Evolutionary conservation across 2,329 filamentous ascomycete genomes (phyloP).

Genomic region (Falciphora oryzae): DNA sequence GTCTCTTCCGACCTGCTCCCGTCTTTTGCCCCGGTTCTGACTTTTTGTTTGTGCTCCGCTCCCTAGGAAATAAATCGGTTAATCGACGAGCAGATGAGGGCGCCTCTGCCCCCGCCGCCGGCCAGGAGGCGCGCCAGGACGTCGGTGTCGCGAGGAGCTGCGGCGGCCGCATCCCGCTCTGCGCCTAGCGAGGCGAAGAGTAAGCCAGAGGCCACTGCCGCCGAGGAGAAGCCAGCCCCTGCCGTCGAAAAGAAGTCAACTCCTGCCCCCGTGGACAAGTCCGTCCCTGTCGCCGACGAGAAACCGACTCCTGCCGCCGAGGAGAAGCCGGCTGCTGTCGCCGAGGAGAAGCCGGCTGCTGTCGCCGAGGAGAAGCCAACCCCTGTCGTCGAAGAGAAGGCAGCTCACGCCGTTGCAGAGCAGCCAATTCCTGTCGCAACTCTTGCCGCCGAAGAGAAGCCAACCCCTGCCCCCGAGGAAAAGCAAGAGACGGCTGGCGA

Average conservation of each 20-base stretch:
- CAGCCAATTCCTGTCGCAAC: neutral
- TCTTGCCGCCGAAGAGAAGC: neutral
- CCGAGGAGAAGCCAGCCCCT: neutral
- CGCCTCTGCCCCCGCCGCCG: slow-evolving; percentile 25
- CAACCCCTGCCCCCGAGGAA: slow-evolving; percentile 10
- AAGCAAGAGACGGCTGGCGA: slow-evolving; percentile 11
- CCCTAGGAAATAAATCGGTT: slow-evolving; percentile 35
- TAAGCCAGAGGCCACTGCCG: neutral
- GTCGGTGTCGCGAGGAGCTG: neutral
- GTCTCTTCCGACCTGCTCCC: too few species aligned
- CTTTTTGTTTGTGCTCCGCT: neutral
- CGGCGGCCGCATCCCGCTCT: neutral
- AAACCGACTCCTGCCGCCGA: neutral
- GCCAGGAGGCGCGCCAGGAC: slow-evolving; percentile 17
- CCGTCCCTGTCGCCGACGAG: neutral
- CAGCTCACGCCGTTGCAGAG: neutral
- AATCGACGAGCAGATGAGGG: slow-evolving; percentile 35
- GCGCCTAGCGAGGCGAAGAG: neutral
- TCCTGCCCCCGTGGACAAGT: neutral
- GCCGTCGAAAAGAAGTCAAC: neutral
- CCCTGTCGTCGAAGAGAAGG: neutral
- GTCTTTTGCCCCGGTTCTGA: neutral
- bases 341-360: neutral
- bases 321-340: neutral
- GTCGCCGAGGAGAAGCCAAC: neutral